Base-by-base conservation (phyloP, 305 asterid species). In the Fraxinus greggii region DNA sequence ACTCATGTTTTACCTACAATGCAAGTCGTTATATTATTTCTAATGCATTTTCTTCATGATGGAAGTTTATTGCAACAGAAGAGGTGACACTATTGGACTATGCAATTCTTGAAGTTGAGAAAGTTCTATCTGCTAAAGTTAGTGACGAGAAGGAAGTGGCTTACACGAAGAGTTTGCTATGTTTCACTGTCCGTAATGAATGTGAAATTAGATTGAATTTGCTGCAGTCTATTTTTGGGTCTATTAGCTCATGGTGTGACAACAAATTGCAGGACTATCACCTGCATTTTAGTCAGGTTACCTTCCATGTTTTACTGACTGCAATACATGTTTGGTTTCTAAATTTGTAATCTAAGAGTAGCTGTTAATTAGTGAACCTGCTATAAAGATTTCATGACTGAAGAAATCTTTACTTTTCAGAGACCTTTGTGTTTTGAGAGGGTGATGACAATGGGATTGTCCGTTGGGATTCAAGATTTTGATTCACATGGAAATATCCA, bases 171-270 rank as follows among this genome's bases (percentile, higher is more conserved):
- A 92, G 91, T 87, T 88, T 96, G 91, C 63, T 82, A 45, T 94
- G 99, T 89, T 86, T 76, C 40, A 28, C 89, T 72, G 26, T 61
- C 84, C 84, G 77, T 83, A 82, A 77, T 82, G 95, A 84, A 82
- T 56, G 83, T 84, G 92, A 90, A 85, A 85, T 79, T 72, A 86
- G 89, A 89, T 85, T 85, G 81, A 87, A 86, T 87, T 79, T 94
- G 87, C 83, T 91, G 80, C 94, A 91, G 77, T 91, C 98, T 77
- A 90, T 93, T 76, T 86, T 90, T 84, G 73, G 81, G 76, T 93
- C 99, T 81, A 92, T 94, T 81, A 82, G 94, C 88, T 87, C 89
- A 72, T 96, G 99, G 99, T 93, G 97, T 59, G 97, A 96, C 88
- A 81, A 78, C 83, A 93, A 90, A 89, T 87, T 96, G 90, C 94